These are phyloP conservation scores for Colletotrichum acutatum DNA, from an alignment of 2,329 filamentous ascomycete genomes.

Conservation along the genomic window DNA sequence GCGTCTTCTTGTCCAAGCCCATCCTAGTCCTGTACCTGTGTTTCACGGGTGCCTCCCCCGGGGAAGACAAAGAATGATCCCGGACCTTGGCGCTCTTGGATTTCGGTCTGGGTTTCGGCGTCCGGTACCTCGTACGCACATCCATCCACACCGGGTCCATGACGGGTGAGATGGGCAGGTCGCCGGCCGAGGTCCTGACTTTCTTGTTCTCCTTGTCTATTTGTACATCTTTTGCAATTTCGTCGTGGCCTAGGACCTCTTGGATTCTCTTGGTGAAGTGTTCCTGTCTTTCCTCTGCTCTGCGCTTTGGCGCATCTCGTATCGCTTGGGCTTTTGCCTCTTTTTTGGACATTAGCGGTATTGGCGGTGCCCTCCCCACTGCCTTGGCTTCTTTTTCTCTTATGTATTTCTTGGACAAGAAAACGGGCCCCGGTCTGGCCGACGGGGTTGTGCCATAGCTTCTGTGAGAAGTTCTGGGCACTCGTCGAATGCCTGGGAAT, in stretches of 20 bases:
- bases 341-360: background rate
- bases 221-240: slow-evolving; percentile 43
- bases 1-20: too few relatives aligned
- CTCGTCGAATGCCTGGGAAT: too few relatives aligned
- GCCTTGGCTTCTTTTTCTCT: too few relatives aligned
- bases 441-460: too few relatives aligned
- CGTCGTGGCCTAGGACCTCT: slow-evolving; percentile 44
- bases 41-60: too few relatives aligned
- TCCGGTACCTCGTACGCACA: slow-evolving; percentile 54
- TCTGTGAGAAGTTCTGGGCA: too few relatives aligned
- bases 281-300: background rate
- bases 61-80: too few relatives aligned
- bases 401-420: too few relatives aligned
- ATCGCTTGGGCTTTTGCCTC: background rate
- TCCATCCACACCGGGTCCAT: slow-evolving; percentile 63
- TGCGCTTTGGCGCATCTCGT: background rate
- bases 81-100: background rate
- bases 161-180: slow-evolving; percentile 64
- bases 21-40: too few relatives aligned
- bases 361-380: too few relatives aligned
- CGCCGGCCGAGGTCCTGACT: slow-evolving; percentile 56
- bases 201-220: slow-evolving; percentile 55
- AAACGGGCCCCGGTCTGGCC: too few relatives aligned
- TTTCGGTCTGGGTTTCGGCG: slow-evolving; percentile 44
- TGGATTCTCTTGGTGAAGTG: slow-evolving; percentile 41